These are phyloP conservation scores for Lachnellula subtilissima DNA, from an alignment of 2,329 filamentous ascomycete genomes.

Conservation along the genomic window DNA sequence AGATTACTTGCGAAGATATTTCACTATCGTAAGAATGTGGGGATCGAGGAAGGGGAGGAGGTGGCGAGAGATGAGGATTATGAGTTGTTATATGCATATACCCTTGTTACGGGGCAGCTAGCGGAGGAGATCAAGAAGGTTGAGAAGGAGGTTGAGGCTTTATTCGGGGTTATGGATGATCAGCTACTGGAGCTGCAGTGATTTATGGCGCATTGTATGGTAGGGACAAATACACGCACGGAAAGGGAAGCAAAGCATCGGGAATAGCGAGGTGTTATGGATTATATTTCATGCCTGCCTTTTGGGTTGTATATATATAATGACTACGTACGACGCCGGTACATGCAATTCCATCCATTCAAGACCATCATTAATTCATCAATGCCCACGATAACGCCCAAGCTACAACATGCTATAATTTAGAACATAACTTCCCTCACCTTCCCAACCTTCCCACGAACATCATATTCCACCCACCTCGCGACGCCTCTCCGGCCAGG, in stretches of 20 bases:
- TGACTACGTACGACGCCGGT: not conserved
- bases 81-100: conserved; percentile 88
- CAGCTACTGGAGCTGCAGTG: conserved; percentile 54
- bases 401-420: not conserved
- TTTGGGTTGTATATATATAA: not conserved
- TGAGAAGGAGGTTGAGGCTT: conserved; percentile 54
- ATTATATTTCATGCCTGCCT: not conserved
- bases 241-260: not conserved
- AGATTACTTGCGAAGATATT: conserved; percentile 82
- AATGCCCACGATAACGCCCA: not conserved
- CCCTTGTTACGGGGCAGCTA: conserved; percentile 61
- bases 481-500: conserved; percentile 63
- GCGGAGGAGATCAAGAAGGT: conserved; percentile 59
- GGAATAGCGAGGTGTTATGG: not conserved
- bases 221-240: not conserved
- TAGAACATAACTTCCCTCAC: conserved; percentile 29
- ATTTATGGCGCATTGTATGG: not conserved
- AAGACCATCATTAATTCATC: not conserved
- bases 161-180: conserved; percentile 60
- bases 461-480: conserved; percentile 84
- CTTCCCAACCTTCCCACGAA: conserved; percentile 34
- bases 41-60: conserved; percentile 11
- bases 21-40: conserved; percentile 66
- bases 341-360: not conserved
- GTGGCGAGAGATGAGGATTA: conserved; percentile 72